Evolutionary conservation across 2,329 filamentous ascomycete genomes (phyloP), one percentile per base, ranked within the genome.

Genomic region (Talaromyces sp.): DNA sequence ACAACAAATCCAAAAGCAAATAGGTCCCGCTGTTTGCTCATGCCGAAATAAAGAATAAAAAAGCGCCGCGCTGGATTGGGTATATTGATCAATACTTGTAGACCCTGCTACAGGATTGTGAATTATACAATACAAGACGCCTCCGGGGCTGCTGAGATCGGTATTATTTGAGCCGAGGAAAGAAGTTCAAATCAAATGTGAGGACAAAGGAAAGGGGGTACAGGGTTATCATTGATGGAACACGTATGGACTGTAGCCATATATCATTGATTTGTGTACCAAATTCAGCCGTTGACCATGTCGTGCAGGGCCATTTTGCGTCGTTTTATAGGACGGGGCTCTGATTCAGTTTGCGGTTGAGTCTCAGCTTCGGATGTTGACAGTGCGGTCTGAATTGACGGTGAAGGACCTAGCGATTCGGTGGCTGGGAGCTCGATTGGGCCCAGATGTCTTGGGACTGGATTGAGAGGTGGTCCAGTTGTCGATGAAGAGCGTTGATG

Each of bases 251-350:
- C 24, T 9, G 9, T 27, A 9, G 5, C 9, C 4, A 27, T 27
- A 27, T 27, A 27, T 27, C 24, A 9, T n/a, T n/a, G 9, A 27
- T 4, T 27, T 9, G 24, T 9, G 9, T 41, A 41, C n/a, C n/a
- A 24, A n/a, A 19, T 17, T 61, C 49, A 74, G 37, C 66, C 71
- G 43, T 74, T 74, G 16, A 74, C 71, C 64, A 74, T 74, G 45
- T 74, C 71, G 46, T 74, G 68, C 49, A 74, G 49, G 13, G 71
- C 70, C 71, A 74, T 74, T 43, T 69, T 72, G 29, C 69, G 69
- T 37, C 71, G 62, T 51, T 74, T 74, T 11, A 69, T 36, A 4
- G 70, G 71, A 37, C 67, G 56, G 10, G 55, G 57, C 10, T 67
- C 65, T 14, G 45, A 24, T 4, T 58, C 52, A 11, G 36, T 7